Evolutionary conservation across 2,329 filamentous ascomycete genomes (phyloP), one percentile per base, ranked within the genome.

Genomic region (Colletotrichum sp.): DNA sequence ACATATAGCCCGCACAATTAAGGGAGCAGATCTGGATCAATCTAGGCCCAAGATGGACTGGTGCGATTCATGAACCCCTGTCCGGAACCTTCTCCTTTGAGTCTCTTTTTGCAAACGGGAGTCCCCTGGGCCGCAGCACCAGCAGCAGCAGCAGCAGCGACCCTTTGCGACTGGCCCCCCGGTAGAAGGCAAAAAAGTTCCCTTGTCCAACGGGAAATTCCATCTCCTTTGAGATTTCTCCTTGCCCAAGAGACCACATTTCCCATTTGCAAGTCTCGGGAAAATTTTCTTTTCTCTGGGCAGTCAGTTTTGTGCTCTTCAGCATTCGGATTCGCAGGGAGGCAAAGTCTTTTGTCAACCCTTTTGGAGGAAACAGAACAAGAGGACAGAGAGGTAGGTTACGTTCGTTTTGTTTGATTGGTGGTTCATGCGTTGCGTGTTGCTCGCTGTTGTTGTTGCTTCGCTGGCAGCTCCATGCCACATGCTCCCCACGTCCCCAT

Each of bases 141-240:
- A 25, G 25, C 25, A 25, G 25, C n/a, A 52, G 44, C n/a, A 52
- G 55, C 69, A 36, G 57, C 32, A 34, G 25, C 30, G n/a, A 65
- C 69, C 22, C 55, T 71, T 49, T 52, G 59, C 36, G 69, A 29
- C 52, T 73, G 67, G 59, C n/a, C 57, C 69, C 72, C 70, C 64
- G 44, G 69, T 68, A 8, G 36, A 64, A 67, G 72, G 69, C 39
- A 25, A 75, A 75, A 75, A 75, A 64, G 69, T 62, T 67, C 64
- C 74, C 71, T 65, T 76, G 70, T 63, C 63, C 55, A 72, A 52
- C 74, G 74, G 71, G 59, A 75, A 77, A 75, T 75, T 75, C 75
- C 65, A 74, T 36, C 49, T 69, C 59, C 65, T 70, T 71, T 62
- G 63, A 65, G 74, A 64, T 64, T 59, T 52, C 44, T 52, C 36